Percentiles rank a stretch among this genome's conserved stretches.
Evolutionary conservation across 495 filamentous ascomycete species (phyloP).

Genomic region (Hypomontagnella submonticulosa): DNA sequence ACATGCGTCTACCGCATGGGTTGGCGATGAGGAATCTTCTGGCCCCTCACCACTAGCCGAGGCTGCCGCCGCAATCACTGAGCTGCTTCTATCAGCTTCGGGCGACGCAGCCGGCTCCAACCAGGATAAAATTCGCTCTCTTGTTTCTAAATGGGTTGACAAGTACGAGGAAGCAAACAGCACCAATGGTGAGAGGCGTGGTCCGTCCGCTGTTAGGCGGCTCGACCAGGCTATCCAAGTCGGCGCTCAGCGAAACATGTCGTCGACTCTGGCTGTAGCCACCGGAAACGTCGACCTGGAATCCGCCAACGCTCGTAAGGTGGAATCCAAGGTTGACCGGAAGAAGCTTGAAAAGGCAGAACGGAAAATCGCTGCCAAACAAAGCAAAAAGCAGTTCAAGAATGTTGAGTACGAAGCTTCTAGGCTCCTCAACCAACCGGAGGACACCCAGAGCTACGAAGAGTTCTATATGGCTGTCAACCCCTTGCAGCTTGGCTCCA

Average conservation of each 20-base stretch:
- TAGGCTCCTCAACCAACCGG: conserved; percentile 81
- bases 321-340: conserved; percentile 95
- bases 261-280: conserved; percentile 89
- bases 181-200: conserved; percentile 61
- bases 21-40: conserved; percentile 75
- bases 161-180: conserved; percentile 79
- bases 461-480: conserved; percentile 99
- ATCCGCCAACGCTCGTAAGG: conserved; percentile 88
- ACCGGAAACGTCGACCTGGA: conserved; percentile 90
- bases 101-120: conserved; percentile 75
- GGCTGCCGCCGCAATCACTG: conserved; percentile 83
- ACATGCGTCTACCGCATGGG: conserved; percentile 87
- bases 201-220: conserved; percentile 81
- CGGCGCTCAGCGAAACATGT: conserved; percentile 91
- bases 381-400: conserved; percentile 98
- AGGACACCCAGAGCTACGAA: conserved; percentile 93
- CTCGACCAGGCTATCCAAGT: conserved; percentile 97
- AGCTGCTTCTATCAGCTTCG: conserved; percentile 89
- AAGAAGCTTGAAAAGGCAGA: conserved; percentile 99
- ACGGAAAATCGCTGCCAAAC: conserved; percentile 96
- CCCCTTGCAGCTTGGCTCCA: conserved; percentile 85
- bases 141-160: conserved; percentile 92
- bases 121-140: conserved; percentile 77
- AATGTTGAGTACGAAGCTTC: conserved; percentile 98
- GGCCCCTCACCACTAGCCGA: conserved; percentile 80